Evolutionary conservation across 2,329 filamentous ascomycete genomes (phyloP), one percentile per base, ranked within the genome.

Genomic region (Sclerotinia spermophila): DNA sequence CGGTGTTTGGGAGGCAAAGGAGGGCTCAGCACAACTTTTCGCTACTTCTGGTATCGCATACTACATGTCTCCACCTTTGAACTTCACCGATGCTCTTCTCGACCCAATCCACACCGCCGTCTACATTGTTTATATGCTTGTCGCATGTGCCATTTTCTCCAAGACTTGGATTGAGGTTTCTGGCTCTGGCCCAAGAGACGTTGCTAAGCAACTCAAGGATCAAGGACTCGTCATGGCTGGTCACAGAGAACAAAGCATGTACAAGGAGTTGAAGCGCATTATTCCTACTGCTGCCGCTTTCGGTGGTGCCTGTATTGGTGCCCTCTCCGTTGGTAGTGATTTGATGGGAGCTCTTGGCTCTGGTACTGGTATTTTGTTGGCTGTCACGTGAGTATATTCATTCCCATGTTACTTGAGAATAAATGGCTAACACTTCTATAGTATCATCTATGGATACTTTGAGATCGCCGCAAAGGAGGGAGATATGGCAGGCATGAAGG

Each of bases 151-250:
- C 73, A 90, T 98, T 82, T 99, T 99, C 89, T 97, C 94, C 83
- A 99, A 99, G 92, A 99, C 96, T 69, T 99, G 96, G 96, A 99
- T 99, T 79, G 96, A 99, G 85, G 96, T 99, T 75, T 98, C 96
- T 53, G 96, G 96, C 79, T 97, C 95, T 74, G 95, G 93, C 85
- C 96, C 96, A 72, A 92, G 96, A 80, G 96, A 99, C 80, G 96
- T 99, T 76, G 96, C 96, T 79, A 99, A 99, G 90, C 96, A 98
- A 86, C 90, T 99, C 82, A 99, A 99, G 90, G 96, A 99, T 80
- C 96, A 99, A 85, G 96, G 96, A 81, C 91, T 99, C 71, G 95
- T 99, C 77, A 99, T 99, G 96, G 95, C 96, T 79, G 96, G 96
- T 80, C 96, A 99, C 87, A 93, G 96, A 85, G 96, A 99, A 83